These are phyloP conservation scores for Trichoderma lentiforme DNA, from an alignment of 2,329 filamentous ascomycete species.

Conservation along the genomic window DNA sequence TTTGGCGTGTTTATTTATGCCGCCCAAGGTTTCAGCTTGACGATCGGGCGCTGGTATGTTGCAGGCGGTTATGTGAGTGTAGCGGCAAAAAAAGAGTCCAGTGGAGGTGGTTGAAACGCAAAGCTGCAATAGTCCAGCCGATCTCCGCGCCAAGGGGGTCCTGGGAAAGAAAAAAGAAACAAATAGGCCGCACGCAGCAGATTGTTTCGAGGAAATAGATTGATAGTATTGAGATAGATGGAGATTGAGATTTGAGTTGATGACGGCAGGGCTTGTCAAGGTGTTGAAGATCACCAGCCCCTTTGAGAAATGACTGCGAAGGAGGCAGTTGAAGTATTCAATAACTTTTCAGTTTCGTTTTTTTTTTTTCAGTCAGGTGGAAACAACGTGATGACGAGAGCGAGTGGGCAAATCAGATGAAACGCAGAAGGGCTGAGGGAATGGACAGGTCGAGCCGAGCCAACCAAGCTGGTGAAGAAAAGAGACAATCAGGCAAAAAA, in stretches of 20 bases:
- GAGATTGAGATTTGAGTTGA: not conserved
- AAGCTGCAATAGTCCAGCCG: conserved; percentile 8
- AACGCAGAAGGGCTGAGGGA: conserved; percentile 3
- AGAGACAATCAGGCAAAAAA: conserved; percentile 4
- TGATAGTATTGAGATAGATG: not conserved
- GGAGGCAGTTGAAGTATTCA: conserved; percentile 8
- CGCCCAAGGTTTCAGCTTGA: conserved; percentile 6
- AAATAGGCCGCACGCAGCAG: not conserved
- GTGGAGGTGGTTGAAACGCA: conserved; percentile 1
- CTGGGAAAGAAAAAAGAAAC: not conserved
- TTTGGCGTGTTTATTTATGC: conserved; percentile 9
- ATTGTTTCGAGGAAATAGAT: not conserved
- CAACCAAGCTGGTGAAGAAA: conserved; percentile 6
- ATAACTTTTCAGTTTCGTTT: not conserved
- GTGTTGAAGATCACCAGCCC: conserved; percentile 11
- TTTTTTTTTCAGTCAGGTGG: not conserved
- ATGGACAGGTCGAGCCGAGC: not conserved
- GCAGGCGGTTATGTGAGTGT: not conserved
- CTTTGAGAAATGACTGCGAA: conserved; percentile 15
- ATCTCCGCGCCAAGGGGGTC: not conserved
- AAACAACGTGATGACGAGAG: not conserved
- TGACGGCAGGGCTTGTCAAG: not conserved
- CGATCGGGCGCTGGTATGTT: not conserved
- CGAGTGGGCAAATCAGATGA: conserved; percentile 2
- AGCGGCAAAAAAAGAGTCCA: not conserved